Conservation (phyloP, 352 stramenopile species). For the Globisporangium uncinulatum region DNA sequence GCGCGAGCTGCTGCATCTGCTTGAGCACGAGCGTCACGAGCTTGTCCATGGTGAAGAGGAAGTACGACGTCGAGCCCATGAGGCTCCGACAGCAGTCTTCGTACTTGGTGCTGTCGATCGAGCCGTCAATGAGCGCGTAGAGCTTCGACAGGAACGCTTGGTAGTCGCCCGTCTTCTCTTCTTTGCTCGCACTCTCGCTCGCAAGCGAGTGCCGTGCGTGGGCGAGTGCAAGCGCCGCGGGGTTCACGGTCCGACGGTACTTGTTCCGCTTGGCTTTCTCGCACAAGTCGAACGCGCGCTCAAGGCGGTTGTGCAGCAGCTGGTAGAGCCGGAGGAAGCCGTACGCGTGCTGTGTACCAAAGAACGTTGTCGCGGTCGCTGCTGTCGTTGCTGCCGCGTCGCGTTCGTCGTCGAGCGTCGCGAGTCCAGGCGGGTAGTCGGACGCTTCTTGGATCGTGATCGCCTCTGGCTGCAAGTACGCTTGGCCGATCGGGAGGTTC, state of each 20-base stretch:
- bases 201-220: conserved; percentile 57
- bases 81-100: conserved; percentile 87
- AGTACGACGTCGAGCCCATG: conserved; percentile 88
- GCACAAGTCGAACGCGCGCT: conserved; percentile 75
- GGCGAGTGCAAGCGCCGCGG: conserved; percentile 68
- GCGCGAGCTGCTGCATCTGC: conserved; percentile 84
- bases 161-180: conserved; percentile 84
- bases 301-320: conserved; percentile 80
- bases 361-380: conserved; percentile 53
- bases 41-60: conserved; percentile 91
- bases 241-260: conserved; percentile 84
- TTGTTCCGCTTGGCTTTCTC: conserved; percentile 84
- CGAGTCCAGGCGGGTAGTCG: conserved; percentile 68
- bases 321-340: conserved; percentile 88
- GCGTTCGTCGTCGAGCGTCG: conserved; percentile 51
- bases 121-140: conserved; percentile 83
- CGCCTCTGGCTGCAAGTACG: conserved; percentile 68
- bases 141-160: conserved; percentile 83
- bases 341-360: conserved; percentile 83
- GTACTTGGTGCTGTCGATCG: conserved; percentile 84
- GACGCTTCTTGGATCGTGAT: conserved; percentile 73
- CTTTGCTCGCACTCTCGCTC: conserved; percentile 27
- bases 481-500: conserved; percentile 55
- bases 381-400: conserved; percentile 36
- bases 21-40: conserved; percentile 81